Conservation (phyloP, 1,284 basidiomycete genomes). For the Ustilago bromivora region DNA sequence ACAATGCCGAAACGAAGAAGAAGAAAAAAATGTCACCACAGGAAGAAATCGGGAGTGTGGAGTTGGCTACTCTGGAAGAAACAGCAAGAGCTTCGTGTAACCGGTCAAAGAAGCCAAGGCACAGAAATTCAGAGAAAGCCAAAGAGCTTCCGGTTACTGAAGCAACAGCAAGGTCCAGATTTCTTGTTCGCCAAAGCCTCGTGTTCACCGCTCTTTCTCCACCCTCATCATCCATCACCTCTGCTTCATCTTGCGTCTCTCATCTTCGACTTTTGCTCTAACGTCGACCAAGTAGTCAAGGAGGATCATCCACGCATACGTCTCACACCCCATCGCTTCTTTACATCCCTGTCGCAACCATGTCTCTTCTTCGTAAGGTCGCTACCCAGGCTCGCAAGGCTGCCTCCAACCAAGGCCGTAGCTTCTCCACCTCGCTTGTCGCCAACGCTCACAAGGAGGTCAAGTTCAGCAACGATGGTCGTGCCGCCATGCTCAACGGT, state of each 20-base stretch:
- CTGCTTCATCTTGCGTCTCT: constrained; percentile 14
- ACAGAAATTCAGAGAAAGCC: background rate
- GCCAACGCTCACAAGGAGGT: constrained; percentile 82
- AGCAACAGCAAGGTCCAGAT: background rate
- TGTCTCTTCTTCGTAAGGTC: constrained; percentile 61
- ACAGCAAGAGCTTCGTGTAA: constrained; percentile 1
- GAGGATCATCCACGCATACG: constrained; percentile 17
- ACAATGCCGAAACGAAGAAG: constrained; percentile 20
- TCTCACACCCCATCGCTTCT: background rate
- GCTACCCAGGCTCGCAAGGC: constrained; percentile 52
- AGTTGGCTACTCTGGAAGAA: constrained; percentile 4
- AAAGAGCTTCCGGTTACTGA: constrained; percentile 3
- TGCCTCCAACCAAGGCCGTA: constrained; percentile 49
- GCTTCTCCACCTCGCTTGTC: constrained; percentile 59
- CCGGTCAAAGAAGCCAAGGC: background rate
- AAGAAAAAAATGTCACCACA: background rate
- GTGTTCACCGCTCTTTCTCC: constrained; percentile 1
- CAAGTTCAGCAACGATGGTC: constrained; percentile 94
- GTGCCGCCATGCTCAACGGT: constrained; percentile 92
- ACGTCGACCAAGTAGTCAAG: constrained; percentile 17
- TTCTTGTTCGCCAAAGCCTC: background rate
- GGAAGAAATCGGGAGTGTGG: constrained; percentile 2
- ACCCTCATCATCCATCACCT: background rate
- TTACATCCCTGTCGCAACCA: constrained; percentile 12
- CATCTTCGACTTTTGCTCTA: constrained; percentile 14